Base-by-base conservation (phyloP, 495 filamentous ascomycete genomes). In the Trichoderma reesei region DNA sequence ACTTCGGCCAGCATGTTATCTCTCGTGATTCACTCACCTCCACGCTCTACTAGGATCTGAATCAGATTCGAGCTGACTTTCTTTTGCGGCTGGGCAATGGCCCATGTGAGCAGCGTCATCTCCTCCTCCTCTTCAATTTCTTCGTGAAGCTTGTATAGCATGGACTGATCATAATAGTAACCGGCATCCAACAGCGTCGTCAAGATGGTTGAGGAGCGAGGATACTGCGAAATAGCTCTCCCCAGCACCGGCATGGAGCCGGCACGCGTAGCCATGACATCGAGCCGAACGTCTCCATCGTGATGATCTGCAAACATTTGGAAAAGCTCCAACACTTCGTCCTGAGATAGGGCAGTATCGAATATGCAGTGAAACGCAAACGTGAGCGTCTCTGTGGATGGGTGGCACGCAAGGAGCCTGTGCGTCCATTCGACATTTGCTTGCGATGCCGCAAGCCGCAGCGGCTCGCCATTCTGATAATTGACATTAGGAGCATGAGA, bases 41-140 rank as follows among this genome's bases (percentile, higher is more conserved):
- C 74, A 1, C 73, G 70, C 20, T 75, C 65, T 11, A 80, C 72
- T 18, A 82, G 63, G 16, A 79, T 67, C 59, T 76, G 70, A 37
- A 82, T 78, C 51, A 78, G 64, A 10, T 65, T 61, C 60, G 73
- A 78, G 68, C 79, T 82, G 44, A 80, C 70, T 62, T 72, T 73
- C 68, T 82, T 82, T 63, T 82, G 77, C 5, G 79, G 78, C 60
- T 82, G 79, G 11, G 75, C 60, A 3, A 82, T 67, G 5, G 76
- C 68, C 79, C 79, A 82, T 61, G 80, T 75, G 18, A 82, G 67
- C 1, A 82, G 67, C 18, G 68, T 76, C 59, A 77, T 77, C 18
- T 72, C 60, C 56, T 82, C 79, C 0, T 70, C 68, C 48, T 79
- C 74, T 14, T 78, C 76, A 4, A 74, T 62, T 7, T 75, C 74